Percentiles rank a stretch among this genome's conserved stretches.
phyloP scores from a whole-genome alignment of 208 protist species.

The Crithidia thermophila region DNA sequence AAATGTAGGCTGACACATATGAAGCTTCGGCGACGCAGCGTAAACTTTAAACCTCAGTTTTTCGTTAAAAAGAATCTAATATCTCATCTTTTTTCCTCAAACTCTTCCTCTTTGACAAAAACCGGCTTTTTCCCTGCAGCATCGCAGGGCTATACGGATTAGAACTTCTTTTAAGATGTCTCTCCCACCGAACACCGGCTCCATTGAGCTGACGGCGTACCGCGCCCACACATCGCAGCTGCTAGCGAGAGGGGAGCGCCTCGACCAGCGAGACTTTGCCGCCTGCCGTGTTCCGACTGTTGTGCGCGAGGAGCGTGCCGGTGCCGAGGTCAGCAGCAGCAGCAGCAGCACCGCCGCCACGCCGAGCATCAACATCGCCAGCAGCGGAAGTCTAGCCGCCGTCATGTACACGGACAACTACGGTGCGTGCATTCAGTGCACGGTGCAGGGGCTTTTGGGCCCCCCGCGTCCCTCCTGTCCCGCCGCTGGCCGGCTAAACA shows the following conservation, averaged over 20 bases:
- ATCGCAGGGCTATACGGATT: too few species aligned
- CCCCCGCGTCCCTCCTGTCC: constrained; percentile 56
- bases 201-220: constrained; percentile 74
- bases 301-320: constrained; percentile 46
- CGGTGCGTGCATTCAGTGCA: constrained; percentile 61
- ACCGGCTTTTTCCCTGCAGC: background rate
- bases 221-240: constrained; percentile 49
- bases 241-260: constrained; percentile 44
- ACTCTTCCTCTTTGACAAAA: too few species aligned
- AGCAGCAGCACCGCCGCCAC: background rate
- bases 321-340: background rate
- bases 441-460: constrained; percentile 75
- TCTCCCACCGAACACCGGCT: constrained; percentile 74
- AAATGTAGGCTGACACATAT: too few species aligned
- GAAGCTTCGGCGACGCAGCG: too few species aligned
- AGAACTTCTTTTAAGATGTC: constrained; percentile 58
- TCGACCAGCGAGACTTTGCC: constrained; percentile 59
- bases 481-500: constrained; percentile 66
- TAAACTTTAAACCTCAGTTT: too few species aligned
- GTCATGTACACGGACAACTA: constrained; percentile 78
- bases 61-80: too few species aligned
- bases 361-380: background rate
- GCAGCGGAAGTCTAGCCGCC: constrained; percentile 47
- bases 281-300: constrained; percentile 51
- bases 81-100: too few species aligned